Evolutionary conservation across 768 basidiomycete genomes (phyloP).

Genomic region (Cystoderma amianthinum): DNA sequence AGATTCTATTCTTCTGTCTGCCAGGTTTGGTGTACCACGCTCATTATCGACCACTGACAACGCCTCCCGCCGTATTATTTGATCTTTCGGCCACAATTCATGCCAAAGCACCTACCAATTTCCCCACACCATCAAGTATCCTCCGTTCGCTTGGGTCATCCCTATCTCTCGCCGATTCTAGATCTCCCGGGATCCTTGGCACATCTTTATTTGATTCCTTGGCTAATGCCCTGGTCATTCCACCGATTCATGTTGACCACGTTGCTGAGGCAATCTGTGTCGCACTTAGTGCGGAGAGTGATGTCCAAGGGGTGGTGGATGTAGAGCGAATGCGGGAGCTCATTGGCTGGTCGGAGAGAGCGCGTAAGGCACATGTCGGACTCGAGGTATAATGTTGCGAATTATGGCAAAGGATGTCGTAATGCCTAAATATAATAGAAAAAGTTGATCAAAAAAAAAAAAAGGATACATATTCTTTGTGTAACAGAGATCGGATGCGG

Average conservation of each 20-base stretch:
- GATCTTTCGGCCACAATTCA: constrained; percentile 77
- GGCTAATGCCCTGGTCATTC: constrained; percentile 75
- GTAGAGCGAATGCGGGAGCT: constrained; percentile 71
- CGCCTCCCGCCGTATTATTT: constrained; percentile 76
- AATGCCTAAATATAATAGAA: too few species aligned
- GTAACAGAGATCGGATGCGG: too few species aligned
- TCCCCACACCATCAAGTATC: constrained; percentile 62
- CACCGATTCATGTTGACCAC: constrained; percentile 93
- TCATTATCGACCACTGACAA: constrained; percentile 83
- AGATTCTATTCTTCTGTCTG: constrained; percentile 5
- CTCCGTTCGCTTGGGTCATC: constrained; percentile 44
- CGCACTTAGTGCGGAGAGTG: constrained; percentile 41
- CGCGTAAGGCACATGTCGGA: too few species aligned
- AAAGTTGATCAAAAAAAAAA: too few species aligned
- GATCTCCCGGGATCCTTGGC: constrained; percentile 6
- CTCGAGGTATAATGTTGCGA: too few species aligned
- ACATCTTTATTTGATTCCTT: constrained; percentile 53
- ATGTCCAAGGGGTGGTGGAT: constrained; percentile 58
- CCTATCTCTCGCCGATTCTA: constrained; percentile 5
- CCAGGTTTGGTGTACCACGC: constrained; percentile 95
- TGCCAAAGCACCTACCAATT: constrained; percentile 40
- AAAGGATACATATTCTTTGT: too few species aligned
- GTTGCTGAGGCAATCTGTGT: constrained; percentile 81
- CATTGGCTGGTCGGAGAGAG: constrained; percentile 50
- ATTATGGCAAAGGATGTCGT: too few species aligned